These are phyloP conservation scores for Arthroderma uncinatum DNA, from an alignment of 2,329 filamentous ascomycete species.

Conservation along the genomic window DNA sequence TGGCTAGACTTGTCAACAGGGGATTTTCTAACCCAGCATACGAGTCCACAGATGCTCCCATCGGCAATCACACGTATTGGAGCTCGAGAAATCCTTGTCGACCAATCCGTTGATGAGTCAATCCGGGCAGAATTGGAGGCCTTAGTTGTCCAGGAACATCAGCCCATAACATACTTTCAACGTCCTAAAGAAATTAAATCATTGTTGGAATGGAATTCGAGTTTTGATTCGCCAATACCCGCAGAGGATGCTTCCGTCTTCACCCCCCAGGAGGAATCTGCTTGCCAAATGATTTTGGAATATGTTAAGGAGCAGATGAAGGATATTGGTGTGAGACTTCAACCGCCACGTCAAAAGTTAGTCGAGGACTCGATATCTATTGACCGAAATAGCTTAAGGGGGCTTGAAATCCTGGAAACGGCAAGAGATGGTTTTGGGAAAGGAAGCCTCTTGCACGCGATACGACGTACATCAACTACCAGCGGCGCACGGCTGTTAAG, in stretches of 20 bases:
- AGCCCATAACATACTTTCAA: slow-evolving; percentile 62
- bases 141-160: slow-evolving; percentile 62
- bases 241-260: slow-evolving; percentile 46
- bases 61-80: slow-evolving; percentile 72
- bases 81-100: slow-evolving; percentile 74
- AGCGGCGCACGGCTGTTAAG: slow-evolving; percentile 76
- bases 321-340: slow-evolving; percentile 67
- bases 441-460: slow-evolving; percentile 81
- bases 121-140: slow-evolving; percentile 52
- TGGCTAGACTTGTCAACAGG: slow-evolving; percentile 96
- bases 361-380: slow-evolving; percentile 73
- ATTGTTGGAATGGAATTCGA: slow-evolving; percentile 57
- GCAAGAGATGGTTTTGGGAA: slow-evolving; percentile 66
- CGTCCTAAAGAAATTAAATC: slow-evolving; percentile 35
- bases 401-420: slow-evolving; percentile 79
- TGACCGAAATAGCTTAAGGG: slow-evolving; percentile 80
- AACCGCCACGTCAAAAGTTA: slow-evolving; percentile 66
- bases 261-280: slow-evolving; percentile 56
- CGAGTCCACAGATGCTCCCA: slow-evolving; percentile 59
- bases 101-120: slow-evolving; percentile 49
- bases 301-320: slow-evolving; percentile 74
- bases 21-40: slow-evolving; percentile 76
- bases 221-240: slow-evolving; percentile 64
- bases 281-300: slow-evolving; percentile 68
- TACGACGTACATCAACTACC: slow-evolving; percentile 81